phyloP scores from a whole-genome alignment of 1,284 basidiomycete species.

The Athelia sp. region DNA sequence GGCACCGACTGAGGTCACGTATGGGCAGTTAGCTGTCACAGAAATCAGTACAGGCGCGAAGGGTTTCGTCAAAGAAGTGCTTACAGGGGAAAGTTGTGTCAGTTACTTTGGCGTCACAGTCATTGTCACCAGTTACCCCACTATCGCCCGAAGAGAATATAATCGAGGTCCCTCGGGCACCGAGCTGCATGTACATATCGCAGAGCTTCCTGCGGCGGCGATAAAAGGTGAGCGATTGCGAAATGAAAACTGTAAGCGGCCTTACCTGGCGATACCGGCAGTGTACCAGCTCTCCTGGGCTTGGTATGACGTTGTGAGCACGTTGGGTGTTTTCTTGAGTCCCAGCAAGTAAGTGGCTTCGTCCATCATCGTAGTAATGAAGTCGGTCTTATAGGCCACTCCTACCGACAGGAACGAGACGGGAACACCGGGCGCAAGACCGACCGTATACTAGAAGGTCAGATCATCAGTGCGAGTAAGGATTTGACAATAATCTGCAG shows the following conservation, averaged over 20 bases:
- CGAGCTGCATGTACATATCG: too few species aligned
- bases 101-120: too few species aligned
- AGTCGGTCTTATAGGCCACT: background rate
- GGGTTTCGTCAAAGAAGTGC: conserved; percentile 16
- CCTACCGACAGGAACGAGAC: conserved; percentile 16
- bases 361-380: too few species aligned
- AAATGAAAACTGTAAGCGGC: conserved; percentile 16
- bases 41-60: conserved; percentile 4
- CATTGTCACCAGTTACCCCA: too few species aligned
- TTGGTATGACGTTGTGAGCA: conserved; percentile 25
- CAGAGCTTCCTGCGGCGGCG: too few species aligned
- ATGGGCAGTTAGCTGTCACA: too few species aligned
- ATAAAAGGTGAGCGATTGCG: too few species aligned
- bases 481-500: too few species aligned
- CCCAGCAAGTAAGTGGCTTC: conserved; percentile 28
- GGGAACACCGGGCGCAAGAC: conserved; percentile 18
- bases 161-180: too few species aligned
- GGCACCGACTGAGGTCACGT: conserved; percentile 21
- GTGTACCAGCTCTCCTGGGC: conserved; percentile 20
- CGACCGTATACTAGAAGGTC: conserved; percentile 15
- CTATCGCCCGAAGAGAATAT: too few species aligned
- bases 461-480: conserved; percentile 11
- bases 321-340: conserved; percentile 21
- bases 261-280: conserved; percentile 17
- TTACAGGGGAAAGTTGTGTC: conserved; percentile 28